Percentiles rank a stretch among this genome's conserved stretches.
Conservation (phyloP, 2,329 filamentous ascomycete species). For the Coniosporium tulheliwenetii region DNA sequence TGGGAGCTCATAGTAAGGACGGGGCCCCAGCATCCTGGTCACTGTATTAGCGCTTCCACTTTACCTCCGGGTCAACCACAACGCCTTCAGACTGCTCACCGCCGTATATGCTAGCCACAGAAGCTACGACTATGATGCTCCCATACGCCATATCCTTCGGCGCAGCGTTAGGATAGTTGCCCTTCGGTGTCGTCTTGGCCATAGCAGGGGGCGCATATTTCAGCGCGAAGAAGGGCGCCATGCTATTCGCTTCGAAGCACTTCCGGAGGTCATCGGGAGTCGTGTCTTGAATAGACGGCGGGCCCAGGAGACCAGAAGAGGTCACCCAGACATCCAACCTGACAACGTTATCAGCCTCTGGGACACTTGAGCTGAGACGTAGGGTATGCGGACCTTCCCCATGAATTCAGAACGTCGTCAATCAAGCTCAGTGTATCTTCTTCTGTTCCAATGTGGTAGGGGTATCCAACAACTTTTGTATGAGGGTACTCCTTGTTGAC, state of each 20-base stretch:
- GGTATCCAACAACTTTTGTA: constrained; percentile 46
- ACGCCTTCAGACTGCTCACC: constrained; percentile 10
- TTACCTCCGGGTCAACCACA: background rate
- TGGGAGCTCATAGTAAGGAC: constrained; percentile 46
- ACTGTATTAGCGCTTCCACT: no score
- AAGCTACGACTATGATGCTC: constrained; percentile 45
- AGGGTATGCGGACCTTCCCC: constrained; percentile 23
- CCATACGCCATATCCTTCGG: constrained; percentile 46
- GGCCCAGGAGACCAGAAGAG: constrained; percentile 40
- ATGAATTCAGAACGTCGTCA: constrained; percentile 46
- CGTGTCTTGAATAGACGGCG: constrained; percentile 39
- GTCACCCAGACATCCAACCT: constrained; percentile 47
- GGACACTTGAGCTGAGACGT: background rate
- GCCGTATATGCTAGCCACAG: constrained; percentile 41
- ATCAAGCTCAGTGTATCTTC: constrained; percentile 44
- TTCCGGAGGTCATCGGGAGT: constrained; percentile 39
- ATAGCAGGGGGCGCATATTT: constrained; percentile 50
- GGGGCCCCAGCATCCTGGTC: constrained; percentile 37
- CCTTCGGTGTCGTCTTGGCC: constrained; percentile 40
- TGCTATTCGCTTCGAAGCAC: constrained; percentile 43
- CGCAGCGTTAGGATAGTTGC: constrained; percentile 43
- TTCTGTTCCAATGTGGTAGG: constrained; percentile 42
- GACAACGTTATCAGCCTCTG: background rate
- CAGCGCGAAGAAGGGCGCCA: constrained; percentile 48
- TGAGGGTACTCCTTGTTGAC: constrained; percentile 32